phyloP scores from a whole-genome alignment of 371 early-diverging fungal species.

The Fennellomyces sp. region DNA sequence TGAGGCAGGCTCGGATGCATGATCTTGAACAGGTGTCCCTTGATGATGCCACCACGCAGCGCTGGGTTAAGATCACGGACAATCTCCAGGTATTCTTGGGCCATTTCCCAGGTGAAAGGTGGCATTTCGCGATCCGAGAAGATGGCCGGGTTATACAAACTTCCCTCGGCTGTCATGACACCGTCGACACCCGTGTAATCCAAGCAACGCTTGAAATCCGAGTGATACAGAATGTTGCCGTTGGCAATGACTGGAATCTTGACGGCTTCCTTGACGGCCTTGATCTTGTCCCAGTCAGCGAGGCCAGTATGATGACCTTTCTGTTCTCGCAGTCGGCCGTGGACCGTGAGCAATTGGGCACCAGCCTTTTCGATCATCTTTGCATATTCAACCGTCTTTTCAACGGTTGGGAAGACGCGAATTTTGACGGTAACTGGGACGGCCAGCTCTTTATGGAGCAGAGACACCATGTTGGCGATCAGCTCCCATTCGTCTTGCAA shows the following conservation, averaged over 20 bases:
- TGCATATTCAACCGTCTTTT: constrained; percentile 95
- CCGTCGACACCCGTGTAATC: constrained; percentile 92
- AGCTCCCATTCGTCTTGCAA: constrained; percentile 97
- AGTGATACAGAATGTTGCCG: constrained; percentile 93
- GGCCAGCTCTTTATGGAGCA: constrained; percentile 80
- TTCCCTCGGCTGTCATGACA: constrained; percentile 96
- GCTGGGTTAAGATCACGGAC: constrained; percentile 46
- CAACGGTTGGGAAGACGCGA: constrained; percentile 89
- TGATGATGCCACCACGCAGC: constrained; percentile 66
- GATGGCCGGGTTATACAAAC: constrained; percentile 92
- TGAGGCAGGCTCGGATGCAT: constrained; percentile 78
- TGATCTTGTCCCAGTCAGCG: constrained; percentile 98
- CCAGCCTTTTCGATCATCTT: constrained; percentile 97
- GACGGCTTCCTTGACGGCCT: constrained; percentile 82
- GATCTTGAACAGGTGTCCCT: constrained; percentile 95
- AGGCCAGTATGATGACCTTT: constrained; percentile 96
- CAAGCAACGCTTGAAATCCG: constrained; percentile 91
- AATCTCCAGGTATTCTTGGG: constrained; percentile 87
- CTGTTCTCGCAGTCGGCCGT: constrained; percentile 96
- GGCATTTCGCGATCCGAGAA: constrained; percentile 60
- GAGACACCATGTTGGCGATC: constrained; percentile 74
- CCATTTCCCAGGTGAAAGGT: constrained; percentile 76
- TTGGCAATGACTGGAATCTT: constrained; percentile 97
- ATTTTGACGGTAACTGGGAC: constrained; percentile 99
- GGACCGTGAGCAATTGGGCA: constrained; percentile 93